Evolutionary conservation across 2,329 filamentous ascomycete species (phyloP), one percentile per base, ranked within the genome.

Genomic region (Coniosporium tulheliwenetii): DNA sequence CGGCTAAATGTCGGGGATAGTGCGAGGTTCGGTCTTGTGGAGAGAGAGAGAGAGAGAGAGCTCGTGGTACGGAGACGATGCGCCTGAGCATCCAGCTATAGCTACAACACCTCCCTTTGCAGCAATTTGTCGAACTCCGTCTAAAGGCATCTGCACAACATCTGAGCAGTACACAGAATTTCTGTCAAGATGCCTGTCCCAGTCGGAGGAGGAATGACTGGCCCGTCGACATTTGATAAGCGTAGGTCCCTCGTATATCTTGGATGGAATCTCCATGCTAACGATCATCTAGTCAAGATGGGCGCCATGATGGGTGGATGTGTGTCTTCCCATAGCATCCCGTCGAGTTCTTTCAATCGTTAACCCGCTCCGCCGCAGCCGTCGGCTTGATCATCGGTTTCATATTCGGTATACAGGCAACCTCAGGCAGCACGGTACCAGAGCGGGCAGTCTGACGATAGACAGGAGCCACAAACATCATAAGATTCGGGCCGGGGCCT

Each of bases 291-390:
- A 93, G 86, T 87, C 62, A 95, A 94, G 71, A 95, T 96, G 86
- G 91, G 91, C 52, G 86, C 83, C 47, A 80, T 98, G 80, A 96
- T 96, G 86, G 91, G 91, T 52, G 85, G 86, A 60, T 93, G 89
- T 96, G 82, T 55, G 86, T 75, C 40, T 43, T 43, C 35, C 34
- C 39, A 40, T 32, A 37, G 13, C 40, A 67, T 47, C 13, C 42
- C 19, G 40, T 41, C 12, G 29, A 37, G 7, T 7, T 26, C 19
- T 38, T 35, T 39, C 4, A 40, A 40, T 10, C 12, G 33, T 15
- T n/a, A n/a, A n/a, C 14, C 12, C 26, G 31, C 10, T 45, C 39
- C 15, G 44, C 30, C 15, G 10, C 53, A 96, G 91, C 86, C 63
- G 91, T 98, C 46, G 91, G 91, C 46, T 71, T 84, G 40, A 94